A percentile compares a stretch with the other conserved stretches of the same genome.
These are phyloP conservation scores for Acorus gramineus DNA, from an alignment of 106 monocot species.

Conservation along the genomic window DNA sequence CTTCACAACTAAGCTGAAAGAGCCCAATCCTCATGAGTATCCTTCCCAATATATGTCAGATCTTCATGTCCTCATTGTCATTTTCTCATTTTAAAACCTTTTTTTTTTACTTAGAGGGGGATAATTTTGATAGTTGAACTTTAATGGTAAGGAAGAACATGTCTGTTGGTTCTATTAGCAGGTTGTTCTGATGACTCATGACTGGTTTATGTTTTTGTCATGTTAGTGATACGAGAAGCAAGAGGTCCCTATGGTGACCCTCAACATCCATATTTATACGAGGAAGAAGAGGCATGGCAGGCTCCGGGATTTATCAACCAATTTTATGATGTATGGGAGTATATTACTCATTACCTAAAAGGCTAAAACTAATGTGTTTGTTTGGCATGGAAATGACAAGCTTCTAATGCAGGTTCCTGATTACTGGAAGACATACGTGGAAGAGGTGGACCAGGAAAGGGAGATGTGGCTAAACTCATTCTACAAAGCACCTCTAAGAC, in stretches of 20 bases:
- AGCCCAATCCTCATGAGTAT: too few species aligned
- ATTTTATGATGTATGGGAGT: conserved; percentile 55
- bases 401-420: conserved; percentile 46
- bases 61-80: not conserved
- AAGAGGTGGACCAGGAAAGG: conserved; percentile 87
- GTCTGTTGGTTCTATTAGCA: too few species aligned
- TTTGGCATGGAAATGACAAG: too few species aligned
- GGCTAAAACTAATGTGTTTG: too few species aligned
- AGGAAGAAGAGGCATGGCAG: conserved; percentile 85
- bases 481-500: conserved; percentile 65
- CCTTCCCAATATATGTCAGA: too few species aligned
- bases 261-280: conserved; percentile 86
- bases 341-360: not conserved
- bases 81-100: not conserved
- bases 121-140: too few species aligned
- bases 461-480: conserved; percentile 88
- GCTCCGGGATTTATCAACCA: conserved; percentile 83
- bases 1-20: too few species aligned
- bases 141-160: too few species aligned
- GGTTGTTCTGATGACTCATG: too few species aligned
- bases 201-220: too few species aligned
- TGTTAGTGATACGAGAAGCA: conserved; percentile 67
- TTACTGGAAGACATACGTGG: conserved; percentile 73
- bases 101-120: too few species aligned
- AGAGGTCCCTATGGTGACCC: conserved; percentile 82